Conservation (phyloP, 148 eudicot species). For the Amaranthus cruentus region DNA sequence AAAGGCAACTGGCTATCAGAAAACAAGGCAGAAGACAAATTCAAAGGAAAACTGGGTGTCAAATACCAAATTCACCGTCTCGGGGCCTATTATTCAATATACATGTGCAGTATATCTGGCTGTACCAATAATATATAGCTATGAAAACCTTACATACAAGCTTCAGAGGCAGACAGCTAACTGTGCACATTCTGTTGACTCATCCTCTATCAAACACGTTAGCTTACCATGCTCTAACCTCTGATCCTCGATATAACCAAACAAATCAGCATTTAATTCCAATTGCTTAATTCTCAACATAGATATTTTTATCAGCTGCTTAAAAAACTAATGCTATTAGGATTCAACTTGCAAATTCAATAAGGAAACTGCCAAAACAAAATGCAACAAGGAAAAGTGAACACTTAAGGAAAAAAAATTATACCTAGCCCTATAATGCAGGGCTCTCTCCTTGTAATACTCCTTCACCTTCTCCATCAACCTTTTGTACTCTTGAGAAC, state of each 20-base stretch:
- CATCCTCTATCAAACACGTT: not conserved
- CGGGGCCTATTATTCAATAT: too few species aligned
- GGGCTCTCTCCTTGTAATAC: slow-evolving; percentile 58
- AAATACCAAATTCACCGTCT: not conserved
- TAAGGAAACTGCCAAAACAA: not conserved
- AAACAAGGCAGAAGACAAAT: not conserved
- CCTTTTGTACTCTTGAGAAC: slow-evolving; percentile 72
- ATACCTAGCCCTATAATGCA: slow-evolving; percentile 70
- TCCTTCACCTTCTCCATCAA: slow-evolving; percentile 79
- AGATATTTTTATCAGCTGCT: too few species aligned
- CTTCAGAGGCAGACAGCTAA: too few species aligned
- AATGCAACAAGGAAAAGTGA: not conserved
- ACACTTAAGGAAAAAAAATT: not conserved
- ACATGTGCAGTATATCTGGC: too few species aligned
- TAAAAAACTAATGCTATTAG: too few species aligned
- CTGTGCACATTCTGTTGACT: not conserved
- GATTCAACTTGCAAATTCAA: not conserved
- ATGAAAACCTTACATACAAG: too few species aligned
- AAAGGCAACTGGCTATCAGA: not conserved
- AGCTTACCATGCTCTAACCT: not conserved
- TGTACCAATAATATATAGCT: too few species aligned
- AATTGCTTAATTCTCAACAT: not conserved
- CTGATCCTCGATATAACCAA: too few species aligned
- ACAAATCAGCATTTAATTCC: not conserved
- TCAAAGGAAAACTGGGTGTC: not conserved